Evolutionary conservation across 441 rosid genomes (phyloP).

Genomic region (Biscutella laevigata): DNA sequence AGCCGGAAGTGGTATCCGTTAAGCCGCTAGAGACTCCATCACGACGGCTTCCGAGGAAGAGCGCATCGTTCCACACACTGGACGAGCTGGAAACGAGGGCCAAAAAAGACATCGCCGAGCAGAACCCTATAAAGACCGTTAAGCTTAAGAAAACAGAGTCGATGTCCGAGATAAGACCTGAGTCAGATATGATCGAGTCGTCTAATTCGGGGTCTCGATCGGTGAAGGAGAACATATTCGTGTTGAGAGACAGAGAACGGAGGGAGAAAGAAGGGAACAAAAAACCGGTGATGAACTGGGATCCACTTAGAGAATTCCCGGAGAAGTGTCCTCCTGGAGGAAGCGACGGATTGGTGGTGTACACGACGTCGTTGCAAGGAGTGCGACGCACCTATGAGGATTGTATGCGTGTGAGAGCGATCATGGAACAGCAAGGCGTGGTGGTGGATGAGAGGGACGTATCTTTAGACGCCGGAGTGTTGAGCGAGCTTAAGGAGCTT

Average conservation of each 20-base stretch:
- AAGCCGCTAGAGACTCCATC: constrained; percentile 22
- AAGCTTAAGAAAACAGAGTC: constrained; percentile 40
- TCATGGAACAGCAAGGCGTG: constrained; percentile 52
- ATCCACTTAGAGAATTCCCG: constrained; percentile 60
- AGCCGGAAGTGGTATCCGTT: constrained; percentile 4
- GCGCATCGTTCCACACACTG: constrained; percentile 68
- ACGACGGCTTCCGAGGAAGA: constrained; percentile 33
- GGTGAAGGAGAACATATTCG: constrained; percentile 57
- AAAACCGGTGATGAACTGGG: constrained; percentile 36
- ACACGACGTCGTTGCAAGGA: constrained; percentile 82
- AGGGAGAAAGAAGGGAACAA: constrained; percentile 60
- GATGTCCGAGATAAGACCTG: constrained; percentile 11
- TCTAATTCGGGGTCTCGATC: constrained; percentile 30
- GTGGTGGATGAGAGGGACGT: constrained; percentile 79
- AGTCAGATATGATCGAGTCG: constrained; percentile 9
- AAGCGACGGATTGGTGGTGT: constrained; percentile 45
- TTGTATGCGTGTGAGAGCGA: constrained; percentile 39
- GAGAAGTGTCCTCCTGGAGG: constrained; percentile 74
- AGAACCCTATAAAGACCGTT: constrained; percentile 6
- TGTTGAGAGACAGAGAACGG: constrained; percentile 48
- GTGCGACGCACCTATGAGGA: constrained; percentile 70
- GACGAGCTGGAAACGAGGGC: constrained; percentile 59
- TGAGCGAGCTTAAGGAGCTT: constrained; percentile 51
- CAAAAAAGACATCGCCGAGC: constrained; percentile 11
- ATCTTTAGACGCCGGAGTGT: constrained; percentile 56